Evolutionary conservation across 495 filamentous ascomycete genomes (phyloP).

Genomic region (Oidiodendron maius): DNA sequence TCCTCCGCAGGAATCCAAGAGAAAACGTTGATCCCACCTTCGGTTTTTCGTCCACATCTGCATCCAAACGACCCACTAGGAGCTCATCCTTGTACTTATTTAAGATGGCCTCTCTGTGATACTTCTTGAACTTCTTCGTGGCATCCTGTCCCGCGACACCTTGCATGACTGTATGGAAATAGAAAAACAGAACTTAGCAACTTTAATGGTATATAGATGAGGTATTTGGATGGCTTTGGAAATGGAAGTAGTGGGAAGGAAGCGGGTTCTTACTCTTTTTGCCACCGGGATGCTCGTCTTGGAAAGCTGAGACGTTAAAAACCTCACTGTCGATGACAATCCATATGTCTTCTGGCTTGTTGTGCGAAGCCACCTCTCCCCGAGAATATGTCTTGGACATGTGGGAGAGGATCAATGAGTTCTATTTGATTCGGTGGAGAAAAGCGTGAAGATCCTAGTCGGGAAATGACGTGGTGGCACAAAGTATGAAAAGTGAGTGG

Average conservation of each 20-base stretch:
- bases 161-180: slow-evolving; percentile 56
- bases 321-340: slow-evolving; percentile 81
- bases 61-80: no score
- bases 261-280: no score
- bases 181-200: neutral
- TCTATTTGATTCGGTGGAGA: no score
- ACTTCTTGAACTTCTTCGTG: slow-evolving; percentile 81
- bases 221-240: no score
- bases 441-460: no score
- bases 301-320: slow-evolving; percentile 85
- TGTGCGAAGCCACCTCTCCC: slow-evolving; percentile 70
- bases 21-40: no score
- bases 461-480: neutral
- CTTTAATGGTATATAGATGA: no score
- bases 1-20: no score
- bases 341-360: slow-evolving; percentile 72
- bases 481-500: neutral
- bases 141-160: slow-evolving; percentile 80
- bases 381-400: slow-evolving; percentile 60
- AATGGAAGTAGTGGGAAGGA: no score
- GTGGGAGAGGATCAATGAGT: no score
- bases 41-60: no score
- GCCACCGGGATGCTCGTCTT: slow-evolving; percentile 83
- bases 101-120: slow-evolving; percentile 82
- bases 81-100: no score